These are phyloP conservation scores for Withania somnifera DNA, from an alignment of 305 asterid species.

Conservation along the genomic window DNA sequence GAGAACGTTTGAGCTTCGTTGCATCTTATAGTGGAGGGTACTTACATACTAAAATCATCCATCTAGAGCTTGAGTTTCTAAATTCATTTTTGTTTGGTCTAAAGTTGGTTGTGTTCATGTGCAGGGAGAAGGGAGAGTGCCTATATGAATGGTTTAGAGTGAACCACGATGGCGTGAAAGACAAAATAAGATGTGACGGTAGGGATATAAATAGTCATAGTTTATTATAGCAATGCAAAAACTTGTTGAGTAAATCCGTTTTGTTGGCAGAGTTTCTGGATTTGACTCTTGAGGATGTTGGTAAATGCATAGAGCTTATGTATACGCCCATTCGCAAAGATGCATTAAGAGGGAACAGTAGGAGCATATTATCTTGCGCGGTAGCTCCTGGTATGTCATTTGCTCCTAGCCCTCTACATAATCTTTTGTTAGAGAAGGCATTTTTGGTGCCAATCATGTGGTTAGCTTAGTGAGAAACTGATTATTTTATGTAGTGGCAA, in stretches of 20 bases:
- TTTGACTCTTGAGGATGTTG: constrained; percentile 67
- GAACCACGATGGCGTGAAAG: constrained; percentile 48
- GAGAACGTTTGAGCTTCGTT: constrained; percentile 47
- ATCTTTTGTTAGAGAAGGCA: neutral
- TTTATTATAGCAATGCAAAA: constrained; percentile 7
- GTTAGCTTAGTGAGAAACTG: neutral
- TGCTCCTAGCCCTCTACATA: neutral
- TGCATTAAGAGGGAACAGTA: constrained; percentile 63
- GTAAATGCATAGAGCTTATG: constrained; percentile 57
- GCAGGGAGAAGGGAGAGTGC: constrained; percentile 88
- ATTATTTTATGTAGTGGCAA: neutral
- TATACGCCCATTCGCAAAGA: constrained; percentile 84
- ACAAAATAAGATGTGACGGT: constrained; percentile 64
- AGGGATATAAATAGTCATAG: constrained; percentile 4
- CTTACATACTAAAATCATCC: neutral
- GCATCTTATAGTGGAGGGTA: constrained; percentile 95
- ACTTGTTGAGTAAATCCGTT: constrained; percentile 7
- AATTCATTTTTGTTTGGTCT: constrained; percentile 4
- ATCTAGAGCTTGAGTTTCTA: constrained; percentile 1
- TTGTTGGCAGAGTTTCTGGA: constrained; percentile 58
- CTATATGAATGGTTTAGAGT: constrained; percentile 74
- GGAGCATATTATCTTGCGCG: constrained; percentile 49
- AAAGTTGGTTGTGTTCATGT: constrained; percentile 14
- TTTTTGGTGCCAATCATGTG: neutral
- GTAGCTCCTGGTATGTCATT: constrained; percentile 68